Evolutionary conservation across 352 stramenopile species (phyloP), one percentile per base, ranked within the genome.

Genomic region (Phytopythium mirpurense): DNA sequence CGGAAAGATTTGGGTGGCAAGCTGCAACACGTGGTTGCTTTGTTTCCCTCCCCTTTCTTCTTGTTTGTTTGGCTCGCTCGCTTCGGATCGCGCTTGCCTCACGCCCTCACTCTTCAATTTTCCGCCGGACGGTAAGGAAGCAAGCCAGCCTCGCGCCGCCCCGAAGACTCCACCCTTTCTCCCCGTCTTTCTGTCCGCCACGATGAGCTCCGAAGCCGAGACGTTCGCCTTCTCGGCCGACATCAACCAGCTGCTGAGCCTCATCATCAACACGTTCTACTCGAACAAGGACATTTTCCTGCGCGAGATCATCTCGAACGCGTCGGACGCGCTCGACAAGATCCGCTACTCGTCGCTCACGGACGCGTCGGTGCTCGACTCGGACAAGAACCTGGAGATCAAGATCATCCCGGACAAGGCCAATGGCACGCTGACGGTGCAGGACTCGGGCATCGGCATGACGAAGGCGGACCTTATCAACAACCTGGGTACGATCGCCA

Each of bases 261-360:
- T 99, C 70, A 96, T 99, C 62, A 98, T 99, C 70, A 99, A 99
- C 71, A 98, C 93, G 56, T 76, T 99, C 34, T 96, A 96, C 77
- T 91, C 93, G 66, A 98, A 97, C 66, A 98, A 98, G 71, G 95
- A 98, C 61, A 98, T 99, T 54, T 99, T 99, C 74, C 74, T 99
- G 29, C 88, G 97, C 43, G 97, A 99, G 68, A 72, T 99, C 23
- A 99, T 99, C 64, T 99, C 96, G 26, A 99, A 99, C 68, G 96
- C 96, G 15, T 98, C 94, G 21, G 97, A 99, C 68, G 96, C 96
- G 14, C 78, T 98, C 16, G 97, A 99, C 80, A 99, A 99, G 83
- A 97, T 99, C 55, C 92, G 97, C 43, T 99, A 99, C 83, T 67
- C 99, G 16, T 77, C 90, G 27, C 74, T 99, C 18, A 98, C 92